Evolutionary conservation across 1,284 basidiomycete genomes (phyloP), one percentile per base, ranked within the genome.

Genomic region (Sparassis latifolia): DNA sequence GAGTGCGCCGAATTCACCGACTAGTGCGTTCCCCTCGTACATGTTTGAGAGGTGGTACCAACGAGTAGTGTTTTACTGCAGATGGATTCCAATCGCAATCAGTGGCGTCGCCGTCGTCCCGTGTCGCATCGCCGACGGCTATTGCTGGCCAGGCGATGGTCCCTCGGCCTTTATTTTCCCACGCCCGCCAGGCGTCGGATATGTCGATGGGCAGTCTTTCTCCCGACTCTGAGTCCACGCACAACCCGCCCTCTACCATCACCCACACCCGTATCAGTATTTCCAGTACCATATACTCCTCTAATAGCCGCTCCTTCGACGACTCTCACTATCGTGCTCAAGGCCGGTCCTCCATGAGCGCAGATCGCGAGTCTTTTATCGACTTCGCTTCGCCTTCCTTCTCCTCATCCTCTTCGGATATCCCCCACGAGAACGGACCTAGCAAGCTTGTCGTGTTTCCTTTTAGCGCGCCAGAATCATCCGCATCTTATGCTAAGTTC

Each of bases 351-450:
- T 45, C 54, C 56, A 60, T 63, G 55, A 54, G 50, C 54, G 51
- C 62, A 12, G 56, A 71, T 57, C 69, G 69, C 58, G 66, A 74
- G 54, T 83, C 80, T 28, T 83, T 82, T 62, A 80, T 84, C 43
- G 81, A 83, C 63, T 64, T 82, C 46, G 63, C 68, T 44, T 77
- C 79, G 0, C 71, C 75, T 51, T 62, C 62, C 7, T 56, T 62
- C 48, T 58, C 61, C 40, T 59, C 62, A 32, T 49, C 57, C 42
- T 53, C 56, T 29, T 50, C 57, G 45, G 58, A 62, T 9, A 57
- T 55, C 20, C 41, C 44, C 6, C 42, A 50, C 31, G 33, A 40
- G 29, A 32, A 41, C 49, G 51, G 41, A 39, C 28, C 33, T 50
- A 51, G 50, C 51, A 49, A 32, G 45, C 30, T 44, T 33, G 5